Conservation (phyloP, 2,329 filamentous ascomycete species). For the Apiospora koreana region DNA sequence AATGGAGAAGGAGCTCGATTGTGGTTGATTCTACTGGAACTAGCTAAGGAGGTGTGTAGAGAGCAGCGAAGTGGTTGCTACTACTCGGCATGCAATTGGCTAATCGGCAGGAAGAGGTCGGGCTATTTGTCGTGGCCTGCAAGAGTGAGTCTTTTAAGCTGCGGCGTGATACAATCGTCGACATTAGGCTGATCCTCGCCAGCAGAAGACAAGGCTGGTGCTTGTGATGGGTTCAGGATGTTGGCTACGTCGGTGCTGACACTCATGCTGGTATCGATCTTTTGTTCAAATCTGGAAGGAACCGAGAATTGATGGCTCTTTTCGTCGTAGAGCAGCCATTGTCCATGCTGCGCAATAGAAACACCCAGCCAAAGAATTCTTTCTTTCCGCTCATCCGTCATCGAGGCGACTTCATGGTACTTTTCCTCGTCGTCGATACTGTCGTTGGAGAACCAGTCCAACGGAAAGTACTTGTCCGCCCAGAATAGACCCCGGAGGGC, state of each 20-base stretch:
- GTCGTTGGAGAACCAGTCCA: slow-evolving; percentile 57
- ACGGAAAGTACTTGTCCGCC: slow-evolving; percentile 56
- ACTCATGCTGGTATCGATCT: no score
- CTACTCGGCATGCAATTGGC: no score
- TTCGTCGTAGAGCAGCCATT: no score
- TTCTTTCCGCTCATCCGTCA: slow-evolving; percentile 56
- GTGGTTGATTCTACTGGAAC: no score
- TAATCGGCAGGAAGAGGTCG: no score
- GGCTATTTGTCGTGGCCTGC: no score
- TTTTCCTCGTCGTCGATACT: slow-evolving; percentile 68
- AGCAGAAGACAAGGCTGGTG: background rate
- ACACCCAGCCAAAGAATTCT: slow-evolving; percentile 61
- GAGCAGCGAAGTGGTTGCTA: no score
- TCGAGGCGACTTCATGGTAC: slow-evolving; percentile 62
- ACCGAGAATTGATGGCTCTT: no score
- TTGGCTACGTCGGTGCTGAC: no score
- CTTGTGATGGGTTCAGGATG: background rate
- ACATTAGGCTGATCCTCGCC: background rate
- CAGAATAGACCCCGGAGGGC: slow-evolving; percentile 65
- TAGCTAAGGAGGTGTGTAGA: no score
- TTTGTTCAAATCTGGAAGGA: no score
- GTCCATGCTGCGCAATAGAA: slow-evolving; percentile 18
- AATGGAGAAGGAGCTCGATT: no score
- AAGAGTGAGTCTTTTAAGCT: background rate
- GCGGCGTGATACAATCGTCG: background rate